Evolutionary conservation across 2,329 filamentous ascomycete genomes (phyloP).

Genomic region (Ilyonectria sp.): DNA sequence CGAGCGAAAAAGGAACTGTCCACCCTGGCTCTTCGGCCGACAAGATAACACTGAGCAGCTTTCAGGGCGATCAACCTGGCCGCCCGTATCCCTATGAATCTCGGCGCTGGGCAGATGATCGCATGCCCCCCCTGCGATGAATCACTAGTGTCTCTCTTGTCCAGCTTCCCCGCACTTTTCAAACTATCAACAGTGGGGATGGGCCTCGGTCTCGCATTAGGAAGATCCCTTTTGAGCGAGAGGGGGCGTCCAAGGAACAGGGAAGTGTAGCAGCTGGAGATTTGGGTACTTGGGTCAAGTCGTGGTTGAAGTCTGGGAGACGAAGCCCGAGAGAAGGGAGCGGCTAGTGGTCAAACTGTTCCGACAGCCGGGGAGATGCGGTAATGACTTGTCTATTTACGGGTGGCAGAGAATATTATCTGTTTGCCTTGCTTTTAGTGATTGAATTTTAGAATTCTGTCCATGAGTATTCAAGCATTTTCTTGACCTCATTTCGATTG

Average conservation of each 20-base stretch:
- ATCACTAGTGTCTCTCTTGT: slow-evolving; percentile 19
- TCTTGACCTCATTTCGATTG: neutral
- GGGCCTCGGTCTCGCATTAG: slow-evolving; percentile 18
- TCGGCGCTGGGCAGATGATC: neutral
- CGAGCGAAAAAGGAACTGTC: neutral
- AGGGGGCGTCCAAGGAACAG: neutral
- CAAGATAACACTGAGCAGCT: neutral
- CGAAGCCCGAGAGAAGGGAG: slow-evolving; percentile 3
- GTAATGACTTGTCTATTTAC: slow-evolving; percentile 1
- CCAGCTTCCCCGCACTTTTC: slow-evolving; percentile 29
- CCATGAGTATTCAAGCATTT: neutral
- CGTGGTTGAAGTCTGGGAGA: slow-evolving; percentile 8
- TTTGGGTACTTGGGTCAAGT: neutral
- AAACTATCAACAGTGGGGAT: neutral
- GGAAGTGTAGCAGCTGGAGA: neutral
- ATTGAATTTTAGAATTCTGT: neutral
- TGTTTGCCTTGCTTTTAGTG: neutral
- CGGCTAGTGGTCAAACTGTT: neutral
- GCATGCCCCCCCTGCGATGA: slow-evolving; percentile 13
- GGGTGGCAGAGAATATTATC: neutral
- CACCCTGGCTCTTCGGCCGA: neutral
- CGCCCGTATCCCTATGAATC: neutral
- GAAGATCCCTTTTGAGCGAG: slow-evolving; percentile 3
- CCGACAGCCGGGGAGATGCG: slow-evolving; percentile 12
- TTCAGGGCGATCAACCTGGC: neutral